Conservation (phyloP, 2,329 filamentous ascomycete species). For the Cercospora sp. region DNA sequence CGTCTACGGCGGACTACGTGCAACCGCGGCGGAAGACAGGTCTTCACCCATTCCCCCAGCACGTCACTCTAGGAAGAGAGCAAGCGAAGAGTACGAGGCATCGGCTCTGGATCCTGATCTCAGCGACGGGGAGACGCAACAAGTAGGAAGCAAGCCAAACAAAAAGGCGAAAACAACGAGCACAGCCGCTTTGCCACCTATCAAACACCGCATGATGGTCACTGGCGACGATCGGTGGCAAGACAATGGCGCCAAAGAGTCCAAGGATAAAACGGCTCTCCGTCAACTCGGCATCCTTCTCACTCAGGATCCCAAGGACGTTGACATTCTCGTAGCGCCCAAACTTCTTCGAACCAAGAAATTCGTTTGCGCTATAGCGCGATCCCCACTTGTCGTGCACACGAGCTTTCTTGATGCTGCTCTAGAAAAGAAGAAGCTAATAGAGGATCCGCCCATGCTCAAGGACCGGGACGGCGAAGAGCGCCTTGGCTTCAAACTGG, state of each 20-base stretch:
- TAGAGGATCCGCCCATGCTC: constrained; percentile 64
- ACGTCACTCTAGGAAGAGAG: constrained; percentile 37
- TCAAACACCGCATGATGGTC: constrained; percentile 74
- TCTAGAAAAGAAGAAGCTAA: constrained; percentile 63
- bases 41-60: constrained; percentile 30
- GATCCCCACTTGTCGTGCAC: constrained; percentile 73
- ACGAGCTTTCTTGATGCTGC: constrained; percentile 77
- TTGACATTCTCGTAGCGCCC: constrained; percentile 85
- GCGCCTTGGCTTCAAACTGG: constrained; percentile 67
- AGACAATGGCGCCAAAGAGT: constrained; percentile 69
- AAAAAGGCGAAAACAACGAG: constrained; percentile 51
- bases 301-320: constrained; percentile 70
- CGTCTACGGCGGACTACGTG: constrained; percentile 57
- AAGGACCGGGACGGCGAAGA: constrained; percentile 72
- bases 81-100: constrained; percentile 43
- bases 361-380: constrained; percentile 84
- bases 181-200: constrained; percentile 57
- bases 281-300: constrained; percentile 83
- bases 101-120: constrained; percentile 48
- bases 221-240: constrained; percentile 86
- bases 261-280: constrained; percentile 76
- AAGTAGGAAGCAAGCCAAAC: constrained; percentile 46
- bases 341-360: constrained; percentile 87
- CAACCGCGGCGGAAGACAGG: constrained; percentile 34
- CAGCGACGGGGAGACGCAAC: constrained; percentile 48